phyloP scores from a whole-genome alignment of 345 rosid species.

The Barbarea vulgaris region DNA sequence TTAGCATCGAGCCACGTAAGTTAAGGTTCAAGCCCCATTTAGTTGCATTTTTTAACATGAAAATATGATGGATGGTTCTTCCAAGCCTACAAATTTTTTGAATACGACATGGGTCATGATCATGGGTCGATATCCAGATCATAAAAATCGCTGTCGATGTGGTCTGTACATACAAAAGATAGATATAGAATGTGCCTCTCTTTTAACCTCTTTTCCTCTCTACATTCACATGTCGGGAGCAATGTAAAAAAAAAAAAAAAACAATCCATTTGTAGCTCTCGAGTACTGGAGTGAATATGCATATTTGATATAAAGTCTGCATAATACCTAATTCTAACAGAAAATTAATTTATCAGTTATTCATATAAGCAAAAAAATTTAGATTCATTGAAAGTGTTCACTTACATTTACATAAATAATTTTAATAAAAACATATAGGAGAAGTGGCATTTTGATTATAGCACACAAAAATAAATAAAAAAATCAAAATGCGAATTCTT shows the following conservation, averaged over 20 bases:
- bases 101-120: constrained; percentile 10
- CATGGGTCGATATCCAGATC: constrained; percentile 30
- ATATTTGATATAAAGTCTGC: constrained; percentile 17
- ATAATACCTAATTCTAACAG: constrained; percentile 25
- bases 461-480: no score
- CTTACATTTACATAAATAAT: no score
- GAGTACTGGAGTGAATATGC: constrained; percentile 14
- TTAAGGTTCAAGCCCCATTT: constrained; percentile 4
- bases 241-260: not conserved
- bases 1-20: constrained; percentile 19
- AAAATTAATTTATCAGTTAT: not conserved
- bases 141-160: constrained; percentile 28
- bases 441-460: no score
- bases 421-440: no score
- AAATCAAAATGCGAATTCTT: constrained; percentile 31
- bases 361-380: not conserved
- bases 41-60: constrained; percentile 9
- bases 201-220: not conserved
- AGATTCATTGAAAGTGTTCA: constrained; percentile 10
- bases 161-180: not conserved
- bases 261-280: constrained; percentile 20
- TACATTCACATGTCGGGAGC: constrained; percentile 28
- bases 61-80: constrained; percentile 26
- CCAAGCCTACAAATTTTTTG: not conserved
- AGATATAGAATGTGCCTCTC: not conserved